Percentiles rank a stretch among this genome's conserved stretches.
These are phyloP conservation scores for Clonostachys byssicola DNA, from an alignment of 2,329 filamentous ascomycete species.

Conservation along the genomic window DNA sequence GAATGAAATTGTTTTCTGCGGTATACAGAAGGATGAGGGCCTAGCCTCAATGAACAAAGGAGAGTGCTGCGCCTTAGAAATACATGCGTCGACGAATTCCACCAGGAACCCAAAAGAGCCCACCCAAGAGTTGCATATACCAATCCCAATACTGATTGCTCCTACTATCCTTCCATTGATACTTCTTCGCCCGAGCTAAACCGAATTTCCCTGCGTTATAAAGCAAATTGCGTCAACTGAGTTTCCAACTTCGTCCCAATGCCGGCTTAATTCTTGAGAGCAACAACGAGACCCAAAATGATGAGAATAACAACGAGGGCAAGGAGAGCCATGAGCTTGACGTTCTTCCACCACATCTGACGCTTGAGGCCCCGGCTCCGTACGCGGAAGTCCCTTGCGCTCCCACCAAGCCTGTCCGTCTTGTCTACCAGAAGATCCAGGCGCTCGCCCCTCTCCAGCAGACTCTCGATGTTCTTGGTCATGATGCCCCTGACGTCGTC, in stretches of 20 bases:
- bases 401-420: constrained; percentile 87
- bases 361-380: constrained; percentile 81
- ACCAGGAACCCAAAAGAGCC: no score
- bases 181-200: no score
- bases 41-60: neutral
- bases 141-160: no score
- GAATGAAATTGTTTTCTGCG: no score
- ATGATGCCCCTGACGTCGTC: constrained; percentile 90
- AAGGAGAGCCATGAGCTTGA: constrained; percentile 84
- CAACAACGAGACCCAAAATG: constrained; percentile 49
- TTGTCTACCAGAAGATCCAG: constrained; percentile 95
- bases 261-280: constrained; percentile 36
- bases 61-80: neutral
- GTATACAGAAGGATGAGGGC: no score
- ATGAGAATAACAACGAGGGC: constrained; percentile 62
- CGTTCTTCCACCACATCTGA: constrained; percentile 99
- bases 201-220: neutral
- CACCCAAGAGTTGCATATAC: no score
- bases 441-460: constrained; percentile 85
- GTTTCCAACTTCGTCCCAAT: neutral
- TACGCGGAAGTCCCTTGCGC: constrained; percentile 85
- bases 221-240: neutral
- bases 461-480: constrained; percentile 90
- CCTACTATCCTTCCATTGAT: no score
- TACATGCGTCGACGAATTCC: no score